Evolutionary conservation across 441 rosid species (phyloP), one percentile per base, ranked within the genome.

Genomic region (California macrophylla): DNA sequence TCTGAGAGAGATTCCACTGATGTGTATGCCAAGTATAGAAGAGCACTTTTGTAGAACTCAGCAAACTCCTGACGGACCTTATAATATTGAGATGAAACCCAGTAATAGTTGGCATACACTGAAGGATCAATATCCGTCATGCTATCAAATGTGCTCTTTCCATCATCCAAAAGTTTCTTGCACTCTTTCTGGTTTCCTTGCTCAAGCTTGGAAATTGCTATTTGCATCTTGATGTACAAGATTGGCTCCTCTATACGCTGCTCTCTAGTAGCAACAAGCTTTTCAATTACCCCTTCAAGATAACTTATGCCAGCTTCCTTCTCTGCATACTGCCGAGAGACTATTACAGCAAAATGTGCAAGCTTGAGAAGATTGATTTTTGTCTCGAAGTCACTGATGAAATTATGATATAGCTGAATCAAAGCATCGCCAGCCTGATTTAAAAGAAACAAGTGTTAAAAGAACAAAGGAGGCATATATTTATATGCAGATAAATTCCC

Each of bases 81-180:
- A 74, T 88, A 85, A 73, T 75, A 91, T 73, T 91, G 97, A 69
- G 93, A 91, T 56, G 98, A 86, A 67, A 94, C 90, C 97, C 98
- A 94, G 76, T 81, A 90, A 69, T 83, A 90, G 84, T 80, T 91
- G 32, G 97, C 93, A 76, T 94, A 85, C 2, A 94, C 98, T n/a
- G 98, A 88, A 8, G 99, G 98, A 84, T 94, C 99, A 29, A 94
- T 94, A 71, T 94, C 98, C 6, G 97, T 94, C 99, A 94, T 92
- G 69, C 93, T 86, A 82, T 90, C 97, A 24, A 90, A 82, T 40
- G 87, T 85, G 70, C 79, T 85, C 79, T 89, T 92, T n/a, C 88
- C 98, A 79, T 89, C 93, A 23, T 94, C 99, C 50, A 94, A 79
- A 67, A 92, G 91, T 70, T 85, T 86, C 81, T 92, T 94, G 88